Evolutionary conservation across 805 yeast species (phyloP).

Genomic region (Grigorovia yakushimaensis): DNA sequence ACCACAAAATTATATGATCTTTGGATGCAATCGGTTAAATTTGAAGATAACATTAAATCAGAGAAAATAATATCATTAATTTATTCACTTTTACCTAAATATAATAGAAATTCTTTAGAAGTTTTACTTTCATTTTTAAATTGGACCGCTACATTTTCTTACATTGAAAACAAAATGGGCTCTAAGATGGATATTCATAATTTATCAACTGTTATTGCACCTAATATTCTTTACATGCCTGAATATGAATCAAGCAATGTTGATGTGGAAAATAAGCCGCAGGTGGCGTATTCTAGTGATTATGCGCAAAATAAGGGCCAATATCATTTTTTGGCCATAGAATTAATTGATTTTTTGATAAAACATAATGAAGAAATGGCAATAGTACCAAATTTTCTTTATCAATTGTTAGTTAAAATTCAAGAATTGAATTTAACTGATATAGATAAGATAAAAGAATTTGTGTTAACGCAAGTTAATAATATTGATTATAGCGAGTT

Average conservation of each 20-base stretch:
- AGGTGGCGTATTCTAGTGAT: constrained; percentile 28
- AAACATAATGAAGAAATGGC: constrained; percentile 72
- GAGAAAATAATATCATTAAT: constrained; percentile 44
- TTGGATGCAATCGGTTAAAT: constrained; percentile 64
- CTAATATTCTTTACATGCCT: constrained; percentile 62
- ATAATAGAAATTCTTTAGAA: constrained; percentile 77
- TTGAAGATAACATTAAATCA: constrained; percentile 39
- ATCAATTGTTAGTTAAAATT: constrained; percentile 36
- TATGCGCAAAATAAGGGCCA: constrained; percentile 46
- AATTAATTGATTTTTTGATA: constrained; percentile 76
- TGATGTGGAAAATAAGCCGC: constrained; percentile 6
- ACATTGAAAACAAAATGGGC: constrained; percentile 79
- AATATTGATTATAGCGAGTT: constrained; percentile 21
- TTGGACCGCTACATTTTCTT: constrained; percentile 95
- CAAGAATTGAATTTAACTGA: constrained; percentile 7
- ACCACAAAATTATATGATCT: constrained; percentile 65
- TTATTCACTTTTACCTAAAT: constrained; percentile 73
- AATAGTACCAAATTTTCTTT: constrained; percentile 60
- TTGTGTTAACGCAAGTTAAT: constrained; percentile 10
- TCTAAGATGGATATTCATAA: constrained; percentile 96
- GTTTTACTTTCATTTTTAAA: constrained; percentile 75
- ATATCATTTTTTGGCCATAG: constrained; percentile 79
- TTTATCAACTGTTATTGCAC: constrained; percentile 90
- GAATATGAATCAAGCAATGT: neutral
- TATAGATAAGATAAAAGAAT: constrained; percentile 13